phyloP scores from a whole-genome alignment of 148 eudicot species.

The Mesembryanthemum crystallinum region DNA sequence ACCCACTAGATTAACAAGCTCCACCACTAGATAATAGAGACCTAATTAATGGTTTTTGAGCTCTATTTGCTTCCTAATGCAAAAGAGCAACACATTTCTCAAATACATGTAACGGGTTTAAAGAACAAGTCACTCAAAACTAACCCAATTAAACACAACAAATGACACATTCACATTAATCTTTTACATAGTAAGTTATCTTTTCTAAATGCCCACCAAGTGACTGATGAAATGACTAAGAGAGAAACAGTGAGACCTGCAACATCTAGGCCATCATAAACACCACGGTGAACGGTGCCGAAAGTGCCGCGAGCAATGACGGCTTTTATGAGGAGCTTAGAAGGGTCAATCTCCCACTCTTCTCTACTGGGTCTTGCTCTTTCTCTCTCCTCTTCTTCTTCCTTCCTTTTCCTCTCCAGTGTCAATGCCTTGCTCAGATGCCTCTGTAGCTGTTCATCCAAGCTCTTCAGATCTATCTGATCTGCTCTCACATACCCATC shows the following conservation, averaged over 20 bases:
- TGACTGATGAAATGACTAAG: conserved; percentile 21
- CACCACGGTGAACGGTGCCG: conserved; percentile 85
- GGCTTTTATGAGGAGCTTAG: conserved; percentile 65
- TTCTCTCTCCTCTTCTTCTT: conserved; percentile 29
- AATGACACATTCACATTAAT: neutral
- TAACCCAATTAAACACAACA: neutral
- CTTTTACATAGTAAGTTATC: neutral
- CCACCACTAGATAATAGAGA: too few relatives aligned
- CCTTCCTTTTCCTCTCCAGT: conserved; percentile 46
- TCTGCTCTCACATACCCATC: conserved; percentile 84
- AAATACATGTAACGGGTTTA: too few relatives aligned
- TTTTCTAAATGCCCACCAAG: conserved; percentile 14
- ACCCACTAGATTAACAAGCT: too few relatives aligned
- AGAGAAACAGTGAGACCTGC: conserved; percentile 48
- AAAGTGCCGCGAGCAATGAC: conserved; percentile 92
- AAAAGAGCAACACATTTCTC: too few relatives aligned
- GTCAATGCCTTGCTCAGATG: conserved; percentile 63
- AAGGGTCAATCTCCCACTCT: conserved; percentile 89
- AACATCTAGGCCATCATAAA: conserved; percentile 81
- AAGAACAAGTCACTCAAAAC: too few relatives aligned
- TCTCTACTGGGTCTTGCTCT: conserved; percentile 23
- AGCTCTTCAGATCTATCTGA: conserved; percentile 88
- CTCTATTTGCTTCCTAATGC: too few relatives aligned
- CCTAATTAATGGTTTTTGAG: too few relatives aligned
- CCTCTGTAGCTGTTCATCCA: conserved; percentile 81